Evolutionary conservation across 2,329 filamentous ascomycete genomes (phyloP).

Genomic region (Pestalotiopsis sp.): DNA sequence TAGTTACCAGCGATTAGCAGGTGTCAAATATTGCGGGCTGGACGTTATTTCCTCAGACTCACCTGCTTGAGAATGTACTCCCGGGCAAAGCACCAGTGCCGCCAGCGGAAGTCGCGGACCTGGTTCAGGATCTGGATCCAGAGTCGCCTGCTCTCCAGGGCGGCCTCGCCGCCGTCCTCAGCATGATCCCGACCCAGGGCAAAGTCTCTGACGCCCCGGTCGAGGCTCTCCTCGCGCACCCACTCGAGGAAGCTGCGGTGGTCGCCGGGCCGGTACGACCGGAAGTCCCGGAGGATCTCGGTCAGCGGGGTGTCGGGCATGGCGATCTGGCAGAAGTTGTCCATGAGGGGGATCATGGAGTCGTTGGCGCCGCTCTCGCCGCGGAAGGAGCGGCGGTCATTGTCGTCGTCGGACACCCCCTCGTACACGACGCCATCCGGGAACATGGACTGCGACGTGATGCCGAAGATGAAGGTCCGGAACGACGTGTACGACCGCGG

Average conservation of each 20-base stretch:
- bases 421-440: constrained; percentile 89
- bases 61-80: constrained; percentile 78
- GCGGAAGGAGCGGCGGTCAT: constrained; percentile 72
- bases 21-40: too few species aligned
- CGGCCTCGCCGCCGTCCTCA: constrained; percentile 20
- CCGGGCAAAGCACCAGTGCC: constrained; percentile 82
- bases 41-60: neutral
- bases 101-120: constrained; percentile 79
- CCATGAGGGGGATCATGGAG: constrained; percentile 87
- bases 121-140: constrained; percentile 70
- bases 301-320: constrained; percentile 92
- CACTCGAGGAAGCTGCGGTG: constrained; percentile 82
- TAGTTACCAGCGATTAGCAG: accelerated
- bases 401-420: constrained; percentile 66
- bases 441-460: constrained; percentile 92
- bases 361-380: constrained; percentile 95
- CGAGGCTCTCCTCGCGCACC: constrained; percentile 53
- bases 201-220: constrained; percentile 58
- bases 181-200: constrained; percentile 43
- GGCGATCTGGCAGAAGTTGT: constrained; percentile 80
- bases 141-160: constrained; percentile 54
- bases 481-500: constrained; percentile 84
- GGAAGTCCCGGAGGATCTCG: constrained; percentile 84
- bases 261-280: constrained; percentile 83
- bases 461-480: constrained; percentile 96